Conservation (phyloP, 129 eudicot genomes). For the Flaveria trinervia region DNA sequence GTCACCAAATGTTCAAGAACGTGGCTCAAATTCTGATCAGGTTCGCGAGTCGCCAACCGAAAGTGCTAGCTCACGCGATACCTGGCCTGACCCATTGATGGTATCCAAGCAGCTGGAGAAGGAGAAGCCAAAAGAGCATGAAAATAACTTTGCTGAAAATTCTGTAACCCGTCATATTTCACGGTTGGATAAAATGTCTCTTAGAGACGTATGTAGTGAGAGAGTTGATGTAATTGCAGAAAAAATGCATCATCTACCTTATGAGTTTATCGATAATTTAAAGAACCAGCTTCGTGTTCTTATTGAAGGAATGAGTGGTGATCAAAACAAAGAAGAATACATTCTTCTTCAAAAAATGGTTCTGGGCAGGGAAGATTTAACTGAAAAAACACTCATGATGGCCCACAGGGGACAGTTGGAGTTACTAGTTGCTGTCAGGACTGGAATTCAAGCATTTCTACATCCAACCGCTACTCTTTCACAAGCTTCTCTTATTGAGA, state of each 20-base stretch:
- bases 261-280: slow-evolving; percentile 64
- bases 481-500: slow-evolving; percentile 81
- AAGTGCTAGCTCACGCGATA: slow-evolving; percentile 94
- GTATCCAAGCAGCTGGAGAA: slow-evolving; percentile 52
- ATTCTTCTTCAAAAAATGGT: slow-evolving; percentile 69
- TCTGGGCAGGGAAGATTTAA: slow-evolving; percentile 69
- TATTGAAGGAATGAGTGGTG: slow-evolving; percentile 83
- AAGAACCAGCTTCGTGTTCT: slow-evolving; percentile 68
- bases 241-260: slow-evolving; percentile 77
- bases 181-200: slow-evolving; percentile 66
- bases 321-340: slow-evolving; percentile 80
- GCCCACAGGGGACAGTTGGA: slow-evolving; percentile 85
- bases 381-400: slow-evolving; percentile 49
- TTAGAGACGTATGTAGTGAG: slow-evolving; percentile 60
- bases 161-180: slow-evolving; percentile 64
- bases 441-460: slow-evolving; percentile 88
- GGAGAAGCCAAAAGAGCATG: slow-evolving; percentile 51
- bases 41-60: slow-evolving; percentile 91
- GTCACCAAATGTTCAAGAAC: slow-evolving; percentile 20
- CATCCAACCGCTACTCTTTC: slow-evolving; percentile 84
- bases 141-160: slow-evolving; percentile 60
- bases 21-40: slow-evolving; percentile 70
- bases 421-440: slow-evolving; percentile 75
- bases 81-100: slow-evolving; percentile 77
- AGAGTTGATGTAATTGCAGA: slow-evolving; percentile 71